Base-by-base conservation (phyloP, 2,329 filamentous ascomycete genomes). In the Monosporascus ibericus region DNA sequence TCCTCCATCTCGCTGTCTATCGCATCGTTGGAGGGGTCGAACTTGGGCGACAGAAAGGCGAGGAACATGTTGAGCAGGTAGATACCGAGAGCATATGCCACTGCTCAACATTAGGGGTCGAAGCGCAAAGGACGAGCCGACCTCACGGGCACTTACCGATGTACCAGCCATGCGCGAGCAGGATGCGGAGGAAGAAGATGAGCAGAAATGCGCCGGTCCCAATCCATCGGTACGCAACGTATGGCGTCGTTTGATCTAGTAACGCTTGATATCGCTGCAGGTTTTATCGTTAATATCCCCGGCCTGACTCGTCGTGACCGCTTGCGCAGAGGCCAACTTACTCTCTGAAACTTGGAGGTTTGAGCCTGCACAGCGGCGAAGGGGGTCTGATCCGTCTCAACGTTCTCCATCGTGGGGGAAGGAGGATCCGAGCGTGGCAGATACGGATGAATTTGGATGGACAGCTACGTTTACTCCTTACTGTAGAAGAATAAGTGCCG, bases 61-160 rank as follows among this genome's bases (percentile, higher is more conserved):
- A 99, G 90, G 82, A 99, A 99, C 55, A 99, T 85, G 76, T 99
- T 99, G 56, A 99, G 86, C 47, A 99, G 88, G 78, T 99, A 99
- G 74, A 99, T 99, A 63, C 92, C 94, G 52, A 99, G 85, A 38
- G 92, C 94, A 73, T 99, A 99, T 62, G 92, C 92, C 65, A 99
- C 94, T 95, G 62, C 44, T n/a, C 5, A 9, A 7, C 11, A 34
- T 62, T 58, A 59, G 63, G 34, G 14, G 27, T 14, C 11, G 11
- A 20, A 18, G 7, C n/a, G 6, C 27, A 30, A 30, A 30, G 27
- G 6, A n/a, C 20, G 22, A 39, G 47, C 39, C n/a, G 30, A 34
- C 30, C 17, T 40, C 17, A n/a, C 37, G 27, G 14, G 27, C 44
- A 63, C 78, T 54, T 68, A 96, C 91, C 91, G 61, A 99, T 97